Percentiles rank a stretch among this genome's conserved stretches.
Conservation (phyloP, 306 rosid genomes). For the Fragaria nilgerrensis region DNA sequence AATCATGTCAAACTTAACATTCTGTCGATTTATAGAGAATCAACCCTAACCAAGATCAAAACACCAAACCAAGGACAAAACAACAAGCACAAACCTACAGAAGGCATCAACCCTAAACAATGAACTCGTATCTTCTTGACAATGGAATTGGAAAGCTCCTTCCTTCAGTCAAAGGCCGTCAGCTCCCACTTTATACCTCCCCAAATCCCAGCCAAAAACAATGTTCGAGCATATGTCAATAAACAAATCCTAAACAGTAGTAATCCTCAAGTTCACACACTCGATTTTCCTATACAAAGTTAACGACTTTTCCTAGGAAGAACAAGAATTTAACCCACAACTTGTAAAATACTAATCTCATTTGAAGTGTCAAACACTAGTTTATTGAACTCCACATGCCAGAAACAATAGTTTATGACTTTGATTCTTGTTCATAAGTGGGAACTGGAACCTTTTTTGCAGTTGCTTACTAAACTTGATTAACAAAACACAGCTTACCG, state of each 20-base stretch:
- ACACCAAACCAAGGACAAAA: not conserved
- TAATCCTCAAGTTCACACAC: not conserved
- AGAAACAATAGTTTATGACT: not conserved
- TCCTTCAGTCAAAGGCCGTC: not conserved
- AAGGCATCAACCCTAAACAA: not conserved
- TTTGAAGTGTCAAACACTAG: not conserved
- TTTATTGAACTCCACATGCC: not conserved
- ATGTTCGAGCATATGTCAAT: not conserved
- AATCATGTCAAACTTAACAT: too few species aligned
- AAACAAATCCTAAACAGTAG: not conserved
- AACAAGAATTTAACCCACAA: not conserved
- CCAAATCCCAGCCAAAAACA: not conserved
- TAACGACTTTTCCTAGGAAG: not conserved
- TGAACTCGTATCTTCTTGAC: not conserved
- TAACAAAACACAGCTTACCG: not conserved
- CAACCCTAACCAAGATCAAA: too few species aligned
- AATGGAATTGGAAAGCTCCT: not conserved
- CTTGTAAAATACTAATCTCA: not conserved
- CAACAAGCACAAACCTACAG: not conserved
- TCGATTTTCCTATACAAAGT: not conserved
- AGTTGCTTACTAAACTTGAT: not conserved
- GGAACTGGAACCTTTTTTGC: not conserved
- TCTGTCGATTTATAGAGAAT: too few species aligned
- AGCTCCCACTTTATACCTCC: not conserved
- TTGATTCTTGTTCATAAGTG: not conserved